These are phyloP conservation scores for Debaryomyces subglobosus DNA, from an alignment of 1,139 yeast species.

Conservation along the genomic window DNA sequence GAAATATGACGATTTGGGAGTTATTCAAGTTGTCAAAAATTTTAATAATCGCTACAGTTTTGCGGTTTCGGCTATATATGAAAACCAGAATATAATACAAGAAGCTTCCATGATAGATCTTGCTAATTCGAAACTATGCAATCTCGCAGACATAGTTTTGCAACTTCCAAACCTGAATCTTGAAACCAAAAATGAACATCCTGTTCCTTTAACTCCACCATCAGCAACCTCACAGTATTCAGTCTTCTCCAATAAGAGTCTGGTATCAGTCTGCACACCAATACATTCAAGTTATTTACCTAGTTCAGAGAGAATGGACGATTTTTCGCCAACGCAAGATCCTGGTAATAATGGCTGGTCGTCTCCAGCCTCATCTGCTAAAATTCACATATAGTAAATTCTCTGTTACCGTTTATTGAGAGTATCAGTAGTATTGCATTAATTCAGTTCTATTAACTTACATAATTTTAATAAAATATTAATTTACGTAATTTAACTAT, in stretches of 20 bases:
- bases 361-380: slow-evolving; percentile 14
- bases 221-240: slow-evolving; percentile 47
- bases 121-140: slow-evolving; percentile 18
- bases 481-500: slow-evolving; percentile 43
- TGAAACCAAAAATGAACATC: slow-evolving; percentile 11
- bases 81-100: slow-evolving; percentile 23
- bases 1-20: slow-evolving; percentile 53
- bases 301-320: slow-evolving; percentile 12
- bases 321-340: slow-evolving; percentile 13
- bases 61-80: slow-evolving; percentile 29
- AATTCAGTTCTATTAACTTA: slow-evolving; percentile 10
- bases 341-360: slow-evolving; percentile 13
- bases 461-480: slow-evolving; percentile 8
- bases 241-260: slow-evolving; percentile 37
- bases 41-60: slow-evolving; percentile 31
- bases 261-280: slow-evolving; percentile 32
- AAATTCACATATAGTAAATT: slow-evolving; percentile 9
- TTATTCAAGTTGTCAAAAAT: slow-evolving; percentile 41
- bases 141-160: slow-evolving; percentile 30
- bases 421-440: slow-evolving; percentile 9
- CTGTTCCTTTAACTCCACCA: slow-evolving; percentile 44
- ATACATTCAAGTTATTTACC: slow-evolving; percentile 19
- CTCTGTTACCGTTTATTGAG: slow-evolving; percentile 1
- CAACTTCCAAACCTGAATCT: slow-evolving; percentile 26
- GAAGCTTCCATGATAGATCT: slow-evolving; percentile 14